Percentiles rank a stretch among this genome's conserved stretches.
phyloP scores from a whole-genome alignment of 805 yeast species.

The Pichia phayaonensis region DNA sequence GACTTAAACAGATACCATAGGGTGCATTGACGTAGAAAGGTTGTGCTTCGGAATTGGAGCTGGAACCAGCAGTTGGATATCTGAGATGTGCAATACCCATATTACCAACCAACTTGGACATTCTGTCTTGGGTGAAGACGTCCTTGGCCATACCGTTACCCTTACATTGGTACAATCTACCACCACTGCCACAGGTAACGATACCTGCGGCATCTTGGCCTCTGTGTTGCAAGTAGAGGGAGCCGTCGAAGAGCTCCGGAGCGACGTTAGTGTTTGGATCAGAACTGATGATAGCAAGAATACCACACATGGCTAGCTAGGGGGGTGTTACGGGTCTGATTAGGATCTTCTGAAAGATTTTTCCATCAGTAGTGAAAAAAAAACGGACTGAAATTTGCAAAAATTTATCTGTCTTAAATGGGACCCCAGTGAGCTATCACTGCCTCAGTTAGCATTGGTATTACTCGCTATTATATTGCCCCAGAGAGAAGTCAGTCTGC shows the following conservation, averaged over 20 bases:
- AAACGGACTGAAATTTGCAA: no score
- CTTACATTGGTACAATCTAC: conserved; percentile 93
- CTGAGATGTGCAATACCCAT: conserved; percentile 95
- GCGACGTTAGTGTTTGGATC: conserved; percentile 70
- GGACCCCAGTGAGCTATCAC: no score
- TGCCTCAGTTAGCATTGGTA: no score
- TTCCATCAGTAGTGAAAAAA: no score
- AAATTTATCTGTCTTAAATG: no score
- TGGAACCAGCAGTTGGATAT: conserved; percentile 96
- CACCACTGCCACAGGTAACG: conserved; percentile 89
- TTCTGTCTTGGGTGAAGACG: conserved; percentile 80
- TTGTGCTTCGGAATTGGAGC: conserved; percentile 95
- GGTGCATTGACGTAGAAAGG: conserved; percentile 98
- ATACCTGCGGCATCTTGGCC: conserved; percentile 99
- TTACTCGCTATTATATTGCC: no score
- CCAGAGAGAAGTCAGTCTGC: no score
- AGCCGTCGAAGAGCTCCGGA: conserved; percentile 86
- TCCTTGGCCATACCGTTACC: conserved; percentile 99
- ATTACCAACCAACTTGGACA: conserved; percentile 75
- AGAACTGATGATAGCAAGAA: conserved; percentile 79
- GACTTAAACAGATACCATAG: conserved; percentile 83
- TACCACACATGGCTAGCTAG: conserved; percentile 92
- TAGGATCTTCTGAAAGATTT: no score
- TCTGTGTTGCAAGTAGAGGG: conserved; percentile 88
- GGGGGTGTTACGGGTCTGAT: no score